phyloP scores from a whole-genome alignment of 2,329 filamentous ascomycete species.

The Pseudogymnoascus sp. region DNA sequence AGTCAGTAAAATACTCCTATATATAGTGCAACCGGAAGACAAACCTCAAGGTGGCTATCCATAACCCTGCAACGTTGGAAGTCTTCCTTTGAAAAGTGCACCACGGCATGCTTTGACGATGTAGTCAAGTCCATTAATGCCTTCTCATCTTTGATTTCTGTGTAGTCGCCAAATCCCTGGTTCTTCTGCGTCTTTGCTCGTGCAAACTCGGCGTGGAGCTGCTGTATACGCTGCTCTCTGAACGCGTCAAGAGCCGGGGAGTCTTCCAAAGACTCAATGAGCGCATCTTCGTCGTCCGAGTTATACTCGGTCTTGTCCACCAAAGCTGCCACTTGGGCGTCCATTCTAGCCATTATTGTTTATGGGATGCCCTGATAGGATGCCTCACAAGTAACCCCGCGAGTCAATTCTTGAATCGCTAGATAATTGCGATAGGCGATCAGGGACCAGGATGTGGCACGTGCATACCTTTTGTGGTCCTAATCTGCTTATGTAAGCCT shows the following conservation, averaged over 20 bases:
- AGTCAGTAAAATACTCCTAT: not conserved
- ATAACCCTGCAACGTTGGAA: conserved; percentile 36
- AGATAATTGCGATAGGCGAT: conserved; percentile 9
- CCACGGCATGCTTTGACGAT: conserved; percentile 32
- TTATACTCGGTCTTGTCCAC: conserved; percentile 31
- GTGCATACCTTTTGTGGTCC: not conserved
- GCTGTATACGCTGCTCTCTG: conserved; percentile 49
- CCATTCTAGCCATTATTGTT: conserved; percentile 37
- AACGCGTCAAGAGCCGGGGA: conserved; percentile 45
- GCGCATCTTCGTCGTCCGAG: conserved; percentile 49
- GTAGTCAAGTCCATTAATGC: conserved; percentile 42
- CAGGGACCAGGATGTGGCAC: not conserved
- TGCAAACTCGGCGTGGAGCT: conserved; percentile 48
- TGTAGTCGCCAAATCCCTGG: conserved; percentile 45
- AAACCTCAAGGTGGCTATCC: conserved; percentile 33
- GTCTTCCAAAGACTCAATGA: conserved; percentile 49
- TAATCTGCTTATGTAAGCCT: not conserved
- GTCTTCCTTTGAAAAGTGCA: conserved; percentile 37
- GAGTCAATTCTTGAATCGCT: not conserved
- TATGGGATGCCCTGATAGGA: not conserved
- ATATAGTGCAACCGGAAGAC: not conserved
- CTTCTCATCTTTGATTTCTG: conserved; percentile 52
- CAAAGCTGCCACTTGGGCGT: conserved; percentile 43
- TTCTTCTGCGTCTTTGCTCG: conserved; percentile 44
- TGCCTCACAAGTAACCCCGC: not conserved